These are phyloP conservation scores for Brassica rapa DNA, from an alignment of 345 rosid genomes.

Conservation along the genomic window DNA sequence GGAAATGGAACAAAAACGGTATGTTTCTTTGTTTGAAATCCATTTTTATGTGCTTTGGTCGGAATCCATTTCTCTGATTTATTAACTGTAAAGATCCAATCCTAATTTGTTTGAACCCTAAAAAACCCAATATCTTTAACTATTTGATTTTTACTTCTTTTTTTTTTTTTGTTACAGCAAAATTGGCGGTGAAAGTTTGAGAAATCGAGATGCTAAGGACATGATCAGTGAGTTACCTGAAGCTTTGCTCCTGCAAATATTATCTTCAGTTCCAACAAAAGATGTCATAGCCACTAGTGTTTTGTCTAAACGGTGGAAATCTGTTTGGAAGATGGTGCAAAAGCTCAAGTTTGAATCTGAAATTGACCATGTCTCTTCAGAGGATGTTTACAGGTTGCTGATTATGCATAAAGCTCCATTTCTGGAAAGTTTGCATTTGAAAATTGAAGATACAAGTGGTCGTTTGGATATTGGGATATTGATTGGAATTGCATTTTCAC, in stretches of 20 bases:
- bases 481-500: conserved; percentile 15
- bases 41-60: neutral
- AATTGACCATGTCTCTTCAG: neutral
- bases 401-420: neutral
- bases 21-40: neutral
- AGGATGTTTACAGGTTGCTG: neutral
- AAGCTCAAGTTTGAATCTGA: neutral
- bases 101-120: neutral
- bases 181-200: neutral
- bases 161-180: neutral
- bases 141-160: neutral
- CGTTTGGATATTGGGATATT: neutral
- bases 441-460: neutral
- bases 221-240: neutral
- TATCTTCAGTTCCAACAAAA: neutral
- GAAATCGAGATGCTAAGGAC: neutral
- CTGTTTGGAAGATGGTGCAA: neutral
- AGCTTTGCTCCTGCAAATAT: neutral
- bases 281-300: neutral
- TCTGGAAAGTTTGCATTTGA: conserved; percentile 15
- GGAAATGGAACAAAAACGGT: too few species aligned
- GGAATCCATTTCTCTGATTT: neutral
- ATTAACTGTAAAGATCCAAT: neutral
- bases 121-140: neutral
- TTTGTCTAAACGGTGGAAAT: neutral